Evolutionary conservation across 108 stramenopile species (phyloP).

Genomic region (Nitzschia inconspicua): DNA sequence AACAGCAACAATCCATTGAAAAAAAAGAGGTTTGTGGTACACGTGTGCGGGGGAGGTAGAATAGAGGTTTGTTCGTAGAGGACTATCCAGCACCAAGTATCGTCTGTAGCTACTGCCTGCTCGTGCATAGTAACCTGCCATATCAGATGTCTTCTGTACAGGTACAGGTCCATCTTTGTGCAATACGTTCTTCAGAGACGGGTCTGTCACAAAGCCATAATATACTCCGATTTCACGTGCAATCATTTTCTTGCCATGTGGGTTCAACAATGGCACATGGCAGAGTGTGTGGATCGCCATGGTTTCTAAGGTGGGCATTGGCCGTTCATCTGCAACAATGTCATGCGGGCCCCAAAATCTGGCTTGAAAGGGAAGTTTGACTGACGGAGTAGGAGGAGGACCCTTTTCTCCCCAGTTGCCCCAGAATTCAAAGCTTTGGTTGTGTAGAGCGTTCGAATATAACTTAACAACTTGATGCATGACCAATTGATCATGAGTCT

Average conservation of each 20-base stretch:
- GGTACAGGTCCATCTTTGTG: background rate
- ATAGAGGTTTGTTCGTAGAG: slow-evolving; percentile 3
- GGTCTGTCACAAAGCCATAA: slow-evolving; percentile 2
- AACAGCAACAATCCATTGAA: slow-evolving; percentile 30
- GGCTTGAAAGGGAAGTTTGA: slow-evolving; percentile 7
- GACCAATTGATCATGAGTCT: slow-evolving; percentile 38
- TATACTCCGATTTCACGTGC: slow-evolving; percentile 44
- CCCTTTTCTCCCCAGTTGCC: background rate
- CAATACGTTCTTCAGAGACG: background rate
- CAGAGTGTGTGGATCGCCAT: slow-evolving; percentile 35
- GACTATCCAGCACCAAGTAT: slow-evolving; percentile 16
- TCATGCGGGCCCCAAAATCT: slow-evolving; percentile 1
- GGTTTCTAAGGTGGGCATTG: slow-evolving; percentile 16
- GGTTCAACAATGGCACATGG: slow-evolving; percentile 19
- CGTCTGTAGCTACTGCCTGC: background rate
- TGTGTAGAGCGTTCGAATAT: background rate
- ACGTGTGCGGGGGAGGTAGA: slow-evolving; percentile 2
- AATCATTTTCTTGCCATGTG: slow-evolving; percentile 40
- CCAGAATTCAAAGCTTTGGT: background rate
- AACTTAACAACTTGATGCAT: slow-evolving; percentile 15
- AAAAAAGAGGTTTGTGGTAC: background rate
- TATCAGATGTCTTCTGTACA: slow-evolving; percentile 15
- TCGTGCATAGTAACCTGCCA: slow-evolving; percentile 14
- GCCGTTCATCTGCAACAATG: slow-evolving; percentile 15
- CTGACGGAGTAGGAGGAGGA: background rate